Base-by-base conservation (phyloP, 2,329 filamentous ascomycete genomes). In the Fusarium torreyae region DNA sequence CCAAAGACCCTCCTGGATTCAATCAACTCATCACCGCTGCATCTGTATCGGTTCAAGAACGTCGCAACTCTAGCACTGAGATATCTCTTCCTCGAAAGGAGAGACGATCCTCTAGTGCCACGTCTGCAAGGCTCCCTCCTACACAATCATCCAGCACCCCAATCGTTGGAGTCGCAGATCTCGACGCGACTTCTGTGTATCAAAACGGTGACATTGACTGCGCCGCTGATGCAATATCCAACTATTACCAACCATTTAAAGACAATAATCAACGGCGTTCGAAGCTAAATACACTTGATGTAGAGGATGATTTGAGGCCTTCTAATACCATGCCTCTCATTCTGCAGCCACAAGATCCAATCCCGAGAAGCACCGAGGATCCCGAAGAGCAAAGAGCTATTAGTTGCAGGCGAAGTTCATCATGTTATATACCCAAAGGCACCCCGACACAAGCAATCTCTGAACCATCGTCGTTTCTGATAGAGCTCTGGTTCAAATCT, bases 401-500 rank as follows among this genome's bases (percentile, higher is more conserved):
- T 5, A 9, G 22, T 6, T 42, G 33, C 14, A 68, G 51, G 15
- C 15, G 33, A 7, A 22, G 22, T 15, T 43, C 53, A 4, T 31
- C 49, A 45, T 20, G n/a, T 3, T 56, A 50, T n/a, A 52, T 40
- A 34, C 18, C 50, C 2, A 36, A 10, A 3, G 8, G 17, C 1
- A 34, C 59, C 9, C 65, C 64, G 36, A 59, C 46, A 11, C 59
- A 58, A n/a, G 22, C 54, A 7, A 61, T 72, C 1, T 68, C 69
- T 5, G 69, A 70, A 14, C 69, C 69, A 1, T 72, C 69, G 5
- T 64, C 62, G 0, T 57, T 59, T 10, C 20, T 71, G 1, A 66
- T 71, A 0, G 69, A 71, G 18, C 56, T 71, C 1, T 71, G 69
- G 69, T 71, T 71, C 53, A 69, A 71, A 10, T 71, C 69, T 1